These are phyloP conservation scores for Mycena citricolor DNA, from an alignment of 1,284 basidiomycete genomes.

Conservation along the genomic window DNA sequence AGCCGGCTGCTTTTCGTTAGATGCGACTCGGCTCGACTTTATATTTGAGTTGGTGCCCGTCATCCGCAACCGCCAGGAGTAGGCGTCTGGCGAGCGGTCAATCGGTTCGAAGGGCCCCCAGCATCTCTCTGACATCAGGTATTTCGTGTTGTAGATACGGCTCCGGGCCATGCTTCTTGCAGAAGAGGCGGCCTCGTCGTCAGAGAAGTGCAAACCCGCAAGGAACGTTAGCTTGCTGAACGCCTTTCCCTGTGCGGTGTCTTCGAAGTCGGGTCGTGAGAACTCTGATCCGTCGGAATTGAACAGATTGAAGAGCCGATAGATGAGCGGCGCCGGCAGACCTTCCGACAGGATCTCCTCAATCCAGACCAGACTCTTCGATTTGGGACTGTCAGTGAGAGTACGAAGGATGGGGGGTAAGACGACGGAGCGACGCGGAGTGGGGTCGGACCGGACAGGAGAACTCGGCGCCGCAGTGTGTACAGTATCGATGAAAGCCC, in stretches of 20 bases:
- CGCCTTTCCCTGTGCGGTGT: conserved; percentile 13
- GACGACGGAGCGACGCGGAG: conserved; percentile 1
- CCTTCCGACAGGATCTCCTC: conserved; percentile 8
- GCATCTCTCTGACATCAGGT: conserved; percentile 39
- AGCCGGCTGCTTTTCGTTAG: too few species aligned
- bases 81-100: conserved; percentile 7
- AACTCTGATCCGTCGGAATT: conserved; percentile 5
- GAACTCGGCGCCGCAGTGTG: conserved; percentile 7
- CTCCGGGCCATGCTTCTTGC: conserved; percentile 43
- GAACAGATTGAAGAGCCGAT: conserved; percentile 11
- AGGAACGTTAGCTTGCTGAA: conserved; percentile 17
- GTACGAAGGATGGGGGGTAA: conserved; percentile 18
- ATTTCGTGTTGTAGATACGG: conserved; percentile 48
- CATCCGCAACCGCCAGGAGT: conserved; percentile 19
- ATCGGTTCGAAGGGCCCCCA: conserved; percentile 48
- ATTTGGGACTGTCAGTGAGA: conserved; percentile 1
- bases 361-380: conserved; percentile 16
- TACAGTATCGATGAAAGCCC: conserved; percentile 12
- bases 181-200: conserved; percentile 10
- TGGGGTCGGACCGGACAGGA: background rate
- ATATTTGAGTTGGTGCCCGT: too few species aligned
- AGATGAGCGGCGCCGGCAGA: conserved; percentile 14
- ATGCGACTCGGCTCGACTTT: too few species aligned
- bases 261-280: conserved; percentile 16
- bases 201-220: conserved; percentile 12